These are phyloP conservation scores for Eucalyptus rudis DNA, from an alignment of 345 rosid genomes.

Conservation along the genomic window DNA sequence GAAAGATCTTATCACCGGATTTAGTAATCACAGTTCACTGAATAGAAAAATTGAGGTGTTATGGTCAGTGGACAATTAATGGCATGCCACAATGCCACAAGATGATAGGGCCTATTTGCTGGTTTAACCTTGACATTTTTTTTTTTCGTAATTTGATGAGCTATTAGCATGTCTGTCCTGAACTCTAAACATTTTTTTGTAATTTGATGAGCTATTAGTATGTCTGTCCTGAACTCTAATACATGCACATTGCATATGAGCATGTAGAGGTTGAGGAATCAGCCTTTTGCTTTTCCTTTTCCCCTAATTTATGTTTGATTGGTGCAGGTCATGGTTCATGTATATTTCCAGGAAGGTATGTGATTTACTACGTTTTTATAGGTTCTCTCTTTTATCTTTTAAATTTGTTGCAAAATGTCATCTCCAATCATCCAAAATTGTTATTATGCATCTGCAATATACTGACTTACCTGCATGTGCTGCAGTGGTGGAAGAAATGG, in stretches of 20 bases:
- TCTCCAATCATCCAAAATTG: neutral
- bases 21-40: neutral
- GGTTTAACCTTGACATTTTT: neutral
- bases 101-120: neutral
- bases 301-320: neutral
- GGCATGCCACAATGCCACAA: neutral
- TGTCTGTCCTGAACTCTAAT: neutral
- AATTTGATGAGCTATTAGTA: neutral
- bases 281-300: neutral
- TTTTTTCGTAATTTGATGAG: neutral
- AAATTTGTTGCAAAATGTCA: neutral
- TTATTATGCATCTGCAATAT: neutral
- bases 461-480: neutral
- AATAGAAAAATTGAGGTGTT: neutral
- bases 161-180: neutral
- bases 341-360: slow-evolving; percentile 20
- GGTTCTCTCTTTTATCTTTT: neutral
- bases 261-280: neutral
- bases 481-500: slow-evolving; percentile 62
- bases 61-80: neutral
- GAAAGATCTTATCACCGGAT: neutral
- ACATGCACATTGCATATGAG: neutral
- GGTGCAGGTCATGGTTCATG: slow-evolving; percentile 75
- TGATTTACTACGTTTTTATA: neutral
- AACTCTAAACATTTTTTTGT: neutral